phyloP scores from a whole-genome alignment of 2,329 filamentous ascomycete species.

The Didymella pomorum region DNA sequence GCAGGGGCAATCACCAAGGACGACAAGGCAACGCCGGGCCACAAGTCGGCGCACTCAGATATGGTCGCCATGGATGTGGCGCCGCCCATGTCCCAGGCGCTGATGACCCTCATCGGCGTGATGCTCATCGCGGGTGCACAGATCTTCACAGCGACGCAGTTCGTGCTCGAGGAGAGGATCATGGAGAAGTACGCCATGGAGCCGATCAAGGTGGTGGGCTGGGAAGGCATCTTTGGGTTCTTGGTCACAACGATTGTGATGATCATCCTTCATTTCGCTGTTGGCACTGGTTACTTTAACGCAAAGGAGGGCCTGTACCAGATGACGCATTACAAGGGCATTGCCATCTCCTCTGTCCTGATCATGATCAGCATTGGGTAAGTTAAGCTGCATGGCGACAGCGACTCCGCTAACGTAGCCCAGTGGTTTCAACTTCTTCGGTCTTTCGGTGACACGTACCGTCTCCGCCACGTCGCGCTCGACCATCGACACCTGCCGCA shows the following conservation, averaged over 20 bases:
- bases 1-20: slow-evolving; percentile 84
- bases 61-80: slow-evolving; percentile 34
- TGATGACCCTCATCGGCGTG: slow-evolving; percentile 81
- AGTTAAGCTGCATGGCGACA: slow-evolving; percentile 42
- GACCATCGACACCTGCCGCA: slow-evolving; percentile 96
- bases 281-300: slow-evolving; percentile 91
- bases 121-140: slow-evolving; percentile 92
- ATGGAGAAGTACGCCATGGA: slow-evolving; percentile 80
- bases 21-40: slow-evolving; percentile 58
- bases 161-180: slow-evolving; percentile 94
- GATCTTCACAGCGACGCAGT: slow-evolving; percentile 96
- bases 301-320: slow-evolving; percentile 84
- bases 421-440: slow-evolving; percentile 98
- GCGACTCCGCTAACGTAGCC: slow-evolving; percentile 22
- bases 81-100: slow-evolving; percentile 58
- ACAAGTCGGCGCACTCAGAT: slow-evolving; percentile 33
- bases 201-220: slow-evolving; percentile 90
- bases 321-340: slow-evolving; percentile 73
- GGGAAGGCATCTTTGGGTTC: slow-evolving; percentile 95
- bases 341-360: slow-evolving; percentile 79
- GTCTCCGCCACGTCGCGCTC: slow-evolving; percentile 93
- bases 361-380: slow-evolving; percentile 99
- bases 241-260: slow-evolving; percentile 79
- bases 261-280: slow-evolving; percentile 76
- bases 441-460: slow-evolving; percentile 85